Evolutionary conservation across 345 rosid genomes (phyloP).

Genomic region (Eucalyptus sp.): DNA sequence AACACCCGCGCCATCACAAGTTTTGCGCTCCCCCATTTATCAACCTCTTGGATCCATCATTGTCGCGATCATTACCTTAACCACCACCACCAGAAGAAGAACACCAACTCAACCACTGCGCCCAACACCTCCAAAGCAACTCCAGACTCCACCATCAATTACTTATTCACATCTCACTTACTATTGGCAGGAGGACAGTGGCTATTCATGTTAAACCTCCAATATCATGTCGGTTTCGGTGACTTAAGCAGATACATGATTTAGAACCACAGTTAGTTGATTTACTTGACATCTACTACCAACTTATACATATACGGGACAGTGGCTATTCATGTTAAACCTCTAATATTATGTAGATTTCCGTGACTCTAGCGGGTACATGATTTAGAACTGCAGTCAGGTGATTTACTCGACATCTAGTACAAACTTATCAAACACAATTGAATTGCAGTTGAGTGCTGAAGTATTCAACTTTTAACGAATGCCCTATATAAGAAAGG

Average conservation of each 20-base stretch:
- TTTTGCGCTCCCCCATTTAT: neutral
- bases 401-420: neutral
- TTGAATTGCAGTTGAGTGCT: neutral
- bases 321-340: neutral
- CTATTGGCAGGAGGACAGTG: neutral
- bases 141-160: neutral
- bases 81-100: neutral
- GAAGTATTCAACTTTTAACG: fast-evolving
- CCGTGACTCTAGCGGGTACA: fast-evolving
- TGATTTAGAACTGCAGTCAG: neutral
- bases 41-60: neutral
- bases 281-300: neutral
- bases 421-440: neutral
- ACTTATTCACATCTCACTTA: neutral
- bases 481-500: neutral
- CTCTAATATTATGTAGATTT: neutral
- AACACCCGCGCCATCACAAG: neutral
- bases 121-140: neutral
- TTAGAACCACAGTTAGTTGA: fast-evolving
- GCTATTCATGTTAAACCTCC: neutral
- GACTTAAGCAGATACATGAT: neutral
- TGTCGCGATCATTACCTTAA: neutral
- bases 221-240: fast-evolving
- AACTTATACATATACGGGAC: neutral
- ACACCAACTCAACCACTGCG: neutral